These are phyloP conservation scores for Plenodomus biglobosus DNA, from an alignment of 2,329 filamentous ascomycete species.

Conservation along the genomic window DNA sequence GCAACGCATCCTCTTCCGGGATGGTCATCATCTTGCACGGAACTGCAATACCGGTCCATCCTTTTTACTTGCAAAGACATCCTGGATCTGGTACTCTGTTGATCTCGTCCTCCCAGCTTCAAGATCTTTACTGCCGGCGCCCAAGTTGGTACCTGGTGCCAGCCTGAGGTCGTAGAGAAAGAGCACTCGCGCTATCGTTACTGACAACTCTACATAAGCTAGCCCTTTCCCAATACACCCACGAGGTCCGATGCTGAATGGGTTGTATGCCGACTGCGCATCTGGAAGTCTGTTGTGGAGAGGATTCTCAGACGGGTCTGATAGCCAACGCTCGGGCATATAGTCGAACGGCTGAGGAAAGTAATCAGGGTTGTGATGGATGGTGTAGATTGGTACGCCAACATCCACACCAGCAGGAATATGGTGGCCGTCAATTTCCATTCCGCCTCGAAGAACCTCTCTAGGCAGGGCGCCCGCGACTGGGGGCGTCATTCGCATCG, in stretches of 20 bases:
- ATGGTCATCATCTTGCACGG: conserved; percentile 17
- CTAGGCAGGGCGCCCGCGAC: conserved; percentile 44
- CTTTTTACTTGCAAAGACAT: conserved; percentile 74
- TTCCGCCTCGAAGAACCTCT: conserved; percentile 42
- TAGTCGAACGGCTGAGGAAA: conserved; percentile 44
- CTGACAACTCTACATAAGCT: conserved; percentile 67
- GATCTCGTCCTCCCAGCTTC: conserved; percentile 36
- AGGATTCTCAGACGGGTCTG: conserved; percentile 33
- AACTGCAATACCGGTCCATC: conserved; percentile 68
- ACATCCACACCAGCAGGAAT: conserved; percentile 43
- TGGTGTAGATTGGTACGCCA: conserved; percentile 42
- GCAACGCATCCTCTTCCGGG: not conserved
- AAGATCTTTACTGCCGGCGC: conserved; percentile 34
- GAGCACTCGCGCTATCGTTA: conserved; percentile 62
- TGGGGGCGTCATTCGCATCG: conserved; percentile 46
- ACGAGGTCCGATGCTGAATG: conserved; percentile 69
- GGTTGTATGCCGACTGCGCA: conserved; percentile 71
- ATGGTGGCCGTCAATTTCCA: conserved; percentile 41
- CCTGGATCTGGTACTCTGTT: conserved; percentile 68
- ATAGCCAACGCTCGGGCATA: conserved; percentile 44
- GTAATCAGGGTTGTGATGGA: conserved; percentile 45
- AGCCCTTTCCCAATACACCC: conserved; percentile 73
- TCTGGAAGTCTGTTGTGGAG: conserved; percentile 29
- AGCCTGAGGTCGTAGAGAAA: conserved; percentile 61
- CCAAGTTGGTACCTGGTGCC: conserved; percentile 37